Evolutionary conservation across 768 basidiomycete species (phyloP), one percentile per base, ranked within the genome.

Genomic region (Tubosaeta sp.): DNA sequence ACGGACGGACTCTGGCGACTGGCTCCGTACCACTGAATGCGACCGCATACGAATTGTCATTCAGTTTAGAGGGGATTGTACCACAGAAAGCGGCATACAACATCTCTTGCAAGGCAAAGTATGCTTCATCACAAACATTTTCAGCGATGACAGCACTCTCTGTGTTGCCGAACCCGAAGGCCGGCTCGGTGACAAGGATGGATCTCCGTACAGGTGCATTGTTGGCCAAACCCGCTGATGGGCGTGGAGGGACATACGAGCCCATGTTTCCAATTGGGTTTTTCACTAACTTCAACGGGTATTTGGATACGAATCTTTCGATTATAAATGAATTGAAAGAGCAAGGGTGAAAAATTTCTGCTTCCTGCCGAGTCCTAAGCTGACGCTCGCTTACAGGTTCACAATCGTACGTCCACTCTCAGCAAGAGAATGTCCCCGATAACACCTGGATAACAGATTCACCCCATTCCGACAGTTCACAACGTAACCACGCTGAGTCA

Each of bases 391-490:
- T 11, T 12, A 26, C 29, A 59, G 57, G 13, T 57, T 57, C 33
- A 56, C 55, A 22, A 65, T 78, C 27, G 75, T 76, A 60, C 29
- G 72, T 67, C 14, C 37, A 29, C 17, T 16, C 19, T 32, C 5
- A 9, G 27, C 27, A 8, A 7, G 32, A 26, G n/a, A 6, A 27
- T n/a, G 7, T 34, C 48, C 0, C 5, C 47, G 8, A 34, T 59
- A 51, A 59, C 52, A 1, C 3, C 11, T 22, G 22, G 38, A 42
- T 6, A 49, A 27, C 46, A 78, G 83, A 76, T 91, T 16, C 90
- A 91, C 59, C 84, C 86, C 2, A 71, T 88, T 5, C 88, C 90
- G 0, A 67, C 78, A 0, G 89, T 85, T 53, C 75, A 75, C 54
- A 82, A 86, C 58, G 55, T 83, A 32, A 82, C 83, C 0, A 75